phyloP scores from a whole-genome alignment of 805 yeast genomes.

The Myxozyma udenii region DNA sequence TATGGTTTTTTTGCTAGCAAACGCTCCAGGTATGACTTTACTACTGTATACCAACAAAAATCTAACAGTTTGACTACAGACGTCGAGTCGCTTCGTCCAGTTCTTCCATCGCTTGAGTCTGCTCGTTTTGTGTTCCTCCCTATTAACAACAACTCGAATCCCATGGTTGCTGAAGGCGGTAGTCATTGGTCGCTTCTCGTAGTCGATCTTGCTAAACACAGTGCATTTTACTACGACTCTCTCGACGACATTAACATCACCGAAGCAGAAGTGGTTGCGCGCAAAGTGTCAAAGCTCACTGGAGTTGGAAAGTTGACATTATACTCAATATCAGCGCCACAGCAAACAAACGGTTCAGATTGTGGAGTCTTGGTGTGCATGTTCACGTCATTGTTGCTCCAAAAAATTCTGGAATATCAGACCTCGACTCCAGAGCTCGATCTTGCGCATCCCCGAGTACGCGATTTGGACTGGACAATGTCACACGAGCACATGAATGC shows the following conservation, averaged over 20 bases:
- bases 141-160: slow-evolving; percentile 61
- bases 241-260: slow-evolving; percentile 46
- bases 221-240: slow-evolving; percentile 59
- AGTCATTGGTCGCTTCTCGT: slow-evolving; percentile 74
- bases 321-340: slow-evolving; percentile 20
- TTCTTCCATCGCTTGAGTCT: slow-evolving; percentile 46
- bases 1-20: slow-evolving; percentile 58
- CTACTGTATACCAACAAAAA: background rate
- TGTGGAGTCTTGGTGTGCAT: slow-evolving; percentile 33
- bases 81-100: slow-evolving; percentile 44
- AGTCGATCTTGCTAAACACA: slow-evolving; percentile 47
- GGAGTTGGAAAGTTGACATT: background rate
- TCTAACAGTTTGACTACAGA: slow-evolving; percentile 22
- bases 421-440: background rate
- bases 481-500: slow-evolving; percentile 5
- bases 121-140: slow-evolving; percentile 62
- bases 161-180: slow-evolving; percentile 61
- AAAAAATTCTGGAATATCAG: slow-evolving; percentile 7
- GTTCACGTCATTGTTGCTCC: slow-evolving; percentile 23
- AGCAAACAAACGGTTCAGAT: slow-evolving; percentile 30
- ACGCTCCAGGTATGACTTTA: slow-evolving; percentile 31
- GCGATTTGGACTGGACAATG: background rate
- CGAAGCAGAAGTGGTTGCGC: slow-evolving; percentile 39
- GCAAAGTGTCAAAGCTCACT: slow-evolving; percentile 36
- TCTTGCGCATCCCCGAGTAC: no score